Evolutionary conservation across 768 basidiomycete genomes (phyloP), one percentile per base, ranked within the genome.

Genomic region (Leccinum subtestaceum): DNA sequence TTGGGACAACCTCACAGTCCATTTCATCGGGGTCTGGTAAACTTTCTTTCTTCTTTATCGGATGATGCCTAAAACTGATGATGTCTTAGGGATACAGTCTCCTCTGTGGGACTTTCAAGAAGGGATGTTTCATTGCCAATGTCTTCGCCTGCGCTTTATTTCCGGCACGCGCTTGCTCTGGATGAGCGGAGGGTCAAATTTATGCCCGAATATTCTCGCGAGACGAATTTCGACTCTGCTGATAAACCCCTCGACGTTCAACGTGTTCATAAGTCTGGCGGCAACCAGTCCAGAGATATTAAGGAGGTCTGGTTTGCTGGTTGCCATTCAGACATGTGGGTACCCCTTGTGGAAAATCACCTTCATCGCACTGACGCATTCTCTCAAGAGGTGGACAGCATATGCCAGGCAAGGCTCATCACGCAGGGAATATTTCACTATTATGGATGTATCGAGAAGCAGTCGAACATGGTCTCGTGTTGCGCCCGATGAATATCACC

Each of bases 81-180:
- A 6, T 57, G 6, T 5, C 23, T 32, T 17, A 51, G 84, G 82
- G 85, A 87, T 61, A 86, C 84, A 2, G 84, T 87, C 5, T 78
- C 80, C 36, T 85, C 84, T 1, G 83, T 86, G n/a, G 83, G 84
- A 10, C 34, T 82, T 43, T 72, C 84, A 52, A 78, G 53, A 50
- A 52, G 79, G 2, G 76, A 75, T 43, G 72, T 79, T 2, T 64
- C 62, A 4, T 72, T 85, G 2, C 84, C 84, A 0, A 85, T 84
- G 67, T 80, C 80, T 0, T 77, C 75, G 3, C 80, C 79, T 10
- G 82, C 84, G n/a, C 29, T n/a, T 25, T n/a, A 10, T 31, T 17
- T 50, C n/a, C 49, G 49, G 10, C 49, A 50, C 17, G 49, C 49
- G 29, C 49, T 50, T 29, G 49, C 49, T 31, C 49, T 50, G 10